Conservation (phyloP, 805 yeast species). For the Ogataea salicorniae region DNA sequence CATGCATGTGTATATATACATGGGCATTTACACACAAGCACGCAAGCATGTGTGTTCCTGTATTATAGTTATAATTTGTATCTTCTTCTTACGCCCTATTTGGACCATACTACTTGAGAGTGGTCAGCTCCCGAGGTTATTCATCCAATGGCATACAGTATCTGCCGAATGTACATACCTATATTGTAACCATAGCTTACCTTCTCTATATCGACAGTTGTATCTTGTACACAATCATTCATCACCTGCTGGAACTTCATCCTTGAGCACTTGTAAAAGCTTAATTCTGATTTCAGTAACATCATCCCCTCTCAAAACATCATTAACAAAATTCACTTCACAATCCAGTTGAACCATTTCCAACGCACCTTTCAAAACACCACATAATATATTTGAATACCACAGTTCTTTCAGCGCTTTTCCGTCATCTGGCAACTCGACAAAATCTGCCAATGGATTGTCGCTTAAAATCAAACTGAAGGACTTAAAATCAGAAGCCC, state of each 20-base stretch:
- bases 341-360: constrained; percentile 96
- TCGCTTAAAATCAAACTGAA: constrained; percentile 72
- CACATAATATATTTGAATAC: constrained; percentile 89
- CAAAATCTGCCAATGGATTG: constrained; percentile 92
- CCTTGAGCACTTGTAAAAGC: constrained; percentile 69
- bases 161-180: background rate
- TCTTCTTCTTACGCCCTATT: too few relatives aligned
- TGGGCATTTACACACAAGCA: too few relatives aligned
- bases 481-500: constrained; percentile 71
- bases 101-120: too few relatives aligned
- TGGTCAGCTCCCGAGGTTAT: too few relatives aligned
- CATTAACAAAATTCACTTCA: constrained; percentile 75
- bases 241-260: constrained; percentile 97
- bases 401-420: constrained; percentile 68
- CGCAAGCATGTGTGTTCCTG: too few relatives aligned
- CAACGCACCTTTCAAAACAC: constrained; percentile 84
- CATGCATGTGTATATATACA: too few relatives aligned
- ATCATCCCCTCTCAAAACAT: constrained; percentile 76
- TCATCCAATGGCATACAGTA: too few relatives aligned
- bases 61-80: too few relatives aligned
- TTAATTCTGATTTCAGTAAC: constrained; percentile 74
- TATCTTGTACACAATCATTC: constrained; percentile 35
- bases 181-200: background rate
- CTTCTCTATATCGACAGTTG: background rate
- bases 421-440: constrained; percentile 83